Base-by-base conservation (phyloP, 148 eudicot species). In the Vaccinium myrtillus region DNA sequence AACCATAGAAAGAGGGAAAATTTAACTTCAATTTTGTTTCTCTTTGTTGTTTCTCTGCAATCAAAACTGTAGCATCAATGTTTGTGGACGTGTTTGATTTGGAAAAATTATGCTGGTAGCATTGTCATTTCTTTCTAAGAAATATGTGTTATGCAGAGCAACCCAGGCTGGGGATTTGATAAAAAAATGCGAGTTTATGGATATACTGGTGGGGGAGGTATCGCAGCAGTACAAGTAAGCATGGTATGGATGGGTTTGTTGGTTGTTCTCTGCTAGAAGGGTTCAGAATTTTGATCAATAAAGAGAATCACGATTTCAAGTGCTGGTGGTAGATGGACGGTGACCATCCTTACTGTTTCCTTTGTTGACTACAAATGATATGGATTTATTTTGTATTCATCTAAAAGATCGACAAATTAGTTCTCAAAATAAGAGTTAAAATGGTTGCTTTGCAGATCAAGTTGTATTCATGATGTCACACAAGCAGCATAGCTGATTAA, bases 141-240 rank as follows among this genome's bases (percentile, higher is more conserved):
- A 8, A 69, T 55, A 75, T 82, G 3, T 84, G 49, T 83, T 74
- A 77, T 91, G 93, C 94, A 97, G 98, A 95, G 98, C 94, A 97
- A 97, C 87, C 96, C 99, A 7, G 99, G 99, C 2, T 97, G 99
- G 99, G 98, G 98, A 89, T 94, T 95, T 74, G 86, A 97, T 84
- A 89, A 87, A 88, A 88, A 97, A 97, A 90, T 94, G 93, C 85
- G 92, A 92, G 84, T 93, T 93, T 79, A 95, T 97, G 99, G 95
- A 95, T 84, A 93, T 91, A 92, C 88, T 95, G 19, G 96, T 87
- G 61, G 21, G 63, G 79, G 95, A 94, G 87, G 92, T 88, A 79
- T 88, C 95, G 58, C 88, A 93, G 88, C 91, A 90, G 32, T 90
- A 90, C 92, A 93, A 92, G 88, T 92, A 85, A 93, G 86, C 73